Percentiles rank a stretch among this genome's conserved stretches.
Evolutionary conservation across 805 yeast genomes (phyloP).

Genomic region (Ogataea trehalophila): DNA sequence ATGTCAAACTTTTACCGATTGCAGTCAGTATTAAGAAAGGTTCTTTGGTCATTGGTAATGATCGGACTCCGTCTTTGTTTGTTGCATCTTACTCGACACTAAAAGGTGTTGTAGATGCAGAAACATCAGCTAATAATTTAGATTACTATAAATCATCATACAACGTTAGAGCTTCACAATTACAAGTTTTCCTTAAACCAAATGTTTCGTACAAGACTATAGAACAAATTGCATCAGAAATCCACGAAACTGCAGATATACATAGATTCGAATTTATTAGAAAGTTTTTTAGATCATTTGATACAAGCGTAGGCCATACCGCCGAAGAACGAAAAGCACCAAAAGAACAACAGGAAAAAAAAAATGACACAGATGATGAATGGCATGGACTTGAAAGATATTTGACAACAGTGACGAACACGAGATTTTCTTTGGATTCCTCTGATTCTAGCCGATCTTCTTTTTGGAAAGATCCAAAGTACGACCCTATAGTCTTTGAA

Average conservation of each 20-base stretch:
- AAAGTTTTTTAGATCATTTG: background rate
- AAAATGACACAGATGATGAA: conserved; percentile 21
- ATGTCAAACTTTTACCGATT: conserved; percentile 53
- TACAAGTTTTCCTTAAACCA: conserved; percentile 61
- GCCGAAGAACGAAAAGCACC: background rate
- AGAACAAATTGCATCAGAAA: conserved; percentile 9
- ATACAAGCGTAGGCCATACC: background rate
- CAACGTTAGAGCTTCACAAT: conserved; percentile 42
- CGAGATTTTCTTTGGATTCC: background rate
- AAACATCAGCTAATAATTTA: conserved; percentile 36
- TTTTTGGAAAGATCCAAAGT: background rate
- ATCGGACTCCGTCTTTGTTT: conserved; percentile 66
- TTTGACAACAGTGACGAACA: conserved; percentile 25
- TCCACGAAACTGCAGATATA: background rate
- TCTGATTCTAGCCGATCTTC: background rate
- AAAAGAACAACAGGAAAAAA: conserved; percentile 5
- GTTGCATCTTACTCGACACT: conserved; percentile 55
- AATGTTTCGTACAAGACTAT: conserved; percentile 57
- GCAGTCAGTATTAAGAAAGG: conserved; percentile 57
- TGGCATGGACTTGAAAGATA: conserved; percentile 85
- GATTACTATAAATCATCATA: conserved; percentile 54
- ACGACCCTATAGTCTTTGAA: conserved; percentile 29
- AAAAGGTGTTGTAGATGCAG: conserved; percentile 54
- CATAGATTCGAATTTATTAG: background rate
- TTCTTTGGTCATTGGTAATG: conserved; percentile 76